These are phyloP conservation scores for Termitomyces sp. DNA, from an alignment of 768 basidiomycete species.

Conservation along the genomic window DNA sequence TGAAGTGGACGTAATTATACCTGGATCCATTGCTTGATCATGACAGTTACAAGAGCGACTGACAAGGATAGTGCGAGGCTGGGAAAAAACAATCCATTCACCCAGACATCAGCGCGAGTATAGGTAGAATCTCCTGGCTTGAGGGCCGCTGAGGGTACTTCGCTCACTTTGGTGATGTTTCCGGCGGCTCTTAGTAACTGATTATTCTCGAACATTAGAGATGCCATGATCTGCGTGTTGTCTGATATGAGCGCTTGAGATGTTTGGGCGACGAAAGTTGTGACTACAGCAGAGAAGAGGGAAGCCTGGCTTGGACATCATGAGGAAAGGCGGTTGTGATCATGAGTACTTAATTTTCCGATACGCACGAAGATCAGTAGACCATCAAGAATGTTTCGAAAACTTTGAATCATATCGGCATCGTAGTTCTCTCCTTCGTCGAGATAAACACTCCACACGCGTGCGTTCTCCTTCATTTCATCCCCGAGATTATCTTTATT, in stretches of 20 bases:
- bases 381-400: background rate
- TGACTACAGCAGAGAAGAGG: background rate
- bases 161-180: background rate
- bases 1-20: background rate
- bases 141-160: background rate
- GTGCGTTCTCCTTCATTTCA: background rate
- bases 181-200: background rate
- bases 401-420: background rate
- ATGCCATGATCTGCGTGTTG: background rate
- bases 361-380: background rate
- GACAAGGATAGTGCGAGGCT: background rate
- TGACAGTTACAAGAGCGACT: background rate
- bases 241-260: background rate
- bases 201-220: too few species aligned
- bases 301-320: background rate
- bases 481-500: background rate
- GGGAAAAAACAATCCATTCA: background rate
- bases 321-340: background rate
- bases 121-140: background rate
- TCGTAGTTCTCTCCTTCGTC: background rate
- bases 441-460: background rate
- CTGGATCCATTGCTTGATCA: background rate
- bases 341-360: background rate
- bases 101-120: background rate
- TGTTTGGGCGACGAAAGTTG: background rate